Evolutionary conservation across 768 basidiomycete species (phyloP).

Genomic region (Astraeus odoratus): DNA sequence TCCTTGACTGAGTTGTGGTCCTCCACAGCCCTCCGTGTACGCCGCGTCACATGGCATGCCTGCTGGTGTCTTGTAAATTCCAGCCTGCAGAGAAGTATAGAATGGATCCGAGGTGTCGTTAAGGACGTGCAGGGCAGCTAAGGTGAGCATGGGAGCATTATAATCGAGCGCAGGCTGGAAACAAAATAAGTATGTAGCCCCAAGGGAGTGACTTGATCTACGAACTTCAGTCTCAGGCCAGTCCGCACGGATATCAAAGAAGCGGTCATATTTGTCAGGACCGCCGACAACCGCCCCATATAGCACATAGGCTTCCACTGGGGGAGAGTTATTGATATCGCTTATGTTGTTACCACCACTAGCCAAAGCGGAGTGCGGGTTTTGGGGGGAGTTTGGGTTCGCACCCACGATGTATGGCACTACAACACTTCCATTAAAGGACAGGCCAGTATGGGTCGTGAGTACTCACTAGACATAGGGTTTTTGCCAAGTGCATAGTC

Average conservation of each 20-base stretch:
- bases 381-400: slow-evolving; percentile 85
- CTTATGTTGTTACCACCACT: slow-evolving; percentile 71
- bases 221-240: slow-evolving; percentile 84
- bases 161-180: slow-evolving; percentile 78
- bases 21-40: slow-evolving; percentile 45
- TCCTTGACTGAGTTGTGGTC: slow-evolving; percentile 47
- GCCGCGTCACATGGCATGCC: slow-evolving; percentile 78
- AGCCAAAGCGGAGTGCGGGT: slow-evolving; percentile 87
- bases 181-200: slow-evolving; percentile 5
- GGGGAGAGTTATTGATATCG: slow-evolving; percentile 66
- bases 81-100: slow-evolving; percentile 64
- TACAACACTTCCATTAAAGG: background rate
- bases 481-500: slow-evolving; percentile 85
- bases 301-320: slow-evolving; percentile 64
- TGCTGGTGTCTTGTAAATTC: slow-evolving; percentile 57
- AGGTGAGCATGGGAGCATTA: slow-evolving; percentile 82
- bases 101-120: slow-evolving; percentile 67
- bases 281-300: slow-evolving; percentile 91
- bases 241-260: slow-evolving; percentile 80
- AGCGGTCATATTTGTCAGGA: slow-evolving; percentile 67
- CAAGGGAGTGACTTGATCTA: background rate
- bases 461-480: slow-evolving; percentile 76
- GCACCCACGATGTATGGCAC: slow-evolving; percentile 70
- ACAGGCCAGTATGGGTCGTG: slow-evolving; percentile 1
- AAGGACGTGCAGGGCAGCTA: slow-evolving; percentile 72